phyloP scores from a whole-genome alignment of 176 grass and related monocot genomes.

The Carex myosuroides region DNA sequence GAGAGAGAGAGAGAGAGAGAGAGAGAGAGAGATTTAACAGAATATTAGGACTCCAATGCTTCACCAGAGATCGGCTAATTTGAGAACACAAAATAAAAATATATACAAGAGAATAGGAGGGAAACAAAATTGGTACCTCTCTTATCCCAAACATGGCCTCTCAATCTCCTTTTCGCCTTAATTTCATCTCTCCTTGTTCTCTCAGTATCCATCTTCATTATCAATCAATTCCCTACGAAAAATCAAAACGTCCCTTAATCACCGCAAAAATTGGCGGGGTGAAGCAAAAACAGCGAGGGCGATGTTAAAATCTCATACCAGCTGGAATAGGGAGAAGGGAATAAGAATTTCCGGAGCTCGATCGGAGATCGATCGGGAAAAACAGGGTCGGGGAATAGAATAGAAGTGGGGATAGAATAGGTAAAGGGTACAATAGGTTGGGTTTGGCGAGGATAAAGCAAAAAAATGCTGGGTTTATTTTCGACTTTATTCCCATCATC shows the following conservation, averaged over 20 bases:
- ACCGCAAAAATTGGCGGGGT: neutral
- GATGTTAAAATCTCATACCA: neutral
- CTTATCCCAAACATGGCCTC: neutral
- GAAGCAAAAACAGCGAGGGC: neutral
- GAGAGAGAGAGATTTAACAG: too few species aligned
- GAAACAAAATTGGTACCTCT: neutral
- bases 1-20: too few species aligned
- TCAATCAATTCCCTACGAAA: neutral
- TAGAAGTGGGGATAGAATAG: neutral
- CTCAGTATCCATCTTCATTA: neutral
- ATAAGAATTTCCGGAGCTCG: neutral
- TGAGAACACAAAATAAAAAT: neutral
- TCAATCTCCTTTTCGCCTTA: conserved; percentile 1
- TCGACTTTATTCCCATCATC: neutral
- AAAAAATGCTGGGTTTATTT: neutral
- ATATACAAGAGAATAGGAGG: neutral
- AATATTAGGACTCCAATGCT: neutral
- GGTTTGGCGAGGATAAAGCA: too few species aligned
- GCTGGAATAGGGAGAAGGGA: neutral
- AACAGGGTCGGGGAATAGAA: neutral
- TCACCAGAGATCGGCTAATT: neutral
- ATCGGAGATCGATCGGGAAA: neutral
- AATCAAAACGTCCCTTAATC: neutral
- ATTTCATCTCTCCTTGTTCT: conserved; percentile 10
- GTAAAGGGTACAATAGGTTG: neutral